Evolutionary conservation across 805 yeast genomes (phyloP).

Genomic region (Nakazawaea populi): DNA sequence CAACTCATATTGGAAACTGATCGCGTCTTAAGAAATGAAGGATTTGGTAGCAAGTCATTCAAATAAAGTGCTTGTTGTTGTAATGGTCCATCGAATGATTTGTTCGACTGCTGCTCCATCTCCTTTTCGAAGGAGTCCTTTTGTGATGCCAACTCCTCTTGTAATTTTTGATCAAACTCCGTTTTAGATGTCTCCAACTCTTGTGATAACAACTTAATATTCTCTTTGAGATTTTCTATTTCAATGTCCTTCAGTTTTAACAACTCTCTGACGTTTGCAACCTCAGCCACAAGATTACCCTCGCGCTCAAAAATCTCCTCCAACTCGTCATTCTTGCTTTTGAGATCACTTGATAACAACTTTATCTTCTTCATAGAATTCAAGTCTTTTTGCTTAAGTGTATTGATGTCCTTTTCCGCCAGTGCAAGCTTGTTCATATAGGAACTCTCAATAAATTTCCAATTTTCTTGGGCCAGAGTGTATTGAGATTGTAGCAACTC

Average conservation of each 20-base stretch:
- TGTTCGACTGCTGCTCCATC: slow-evolving; percentile 11
- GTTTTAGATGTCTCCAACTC: slow-evolving; percentile 24
- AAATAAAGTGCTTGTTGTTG: slow-evolving; percentile 18
- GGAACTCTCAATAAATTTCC: slow-evolving; percentile 75
- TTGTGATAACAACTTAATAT: slow-evolving; percentile 22
- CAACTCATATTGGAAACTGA: slow-evolving; percentile 20
- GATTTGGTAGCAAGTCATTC: slow-evolving; percentile 19
- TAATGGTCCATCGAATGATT: slow-evolving; percentile 5
- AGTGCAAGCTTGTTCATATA: slow-evolving; percentile 41
- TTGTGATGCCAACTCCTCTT: slow-evolving; percentile 22
- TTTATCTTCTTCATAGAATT: slow-evolving; percentile 21
- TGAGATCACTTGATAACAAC: slow-evolving; percentile 30
- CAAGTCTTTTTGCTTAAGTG: slow-evolving; percentile 24
- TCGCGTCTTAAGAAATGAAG: slow-evolving; percentile 14
- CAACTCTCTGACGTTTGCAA: slow-evolving; percentile 19
- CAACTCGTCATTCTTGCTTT: slow-evolving; percentile 22
- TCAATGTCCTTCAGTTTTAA: slow-evolving; percentile 16
- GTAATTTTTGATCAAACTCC: slow-evolving; percentile 18
- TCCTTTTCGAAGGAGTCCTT: slow-evolving; percentile 13
- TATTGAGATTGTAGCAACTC: slow-evolving; percentile 64
- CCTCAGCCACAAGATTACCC: slow-evolving; percentile 13
- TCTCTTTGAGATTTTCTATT: slow-evolving; percentile 18
- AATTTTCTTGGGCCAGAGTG: slow-evolving; percentile 69
- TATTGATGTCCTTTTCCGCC: slow-evolving; percentile 39
- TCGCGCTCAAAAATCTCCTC: slow-evolving; percentile 20